Percentiles rank a stretch among this genome's conserved stretches.
Evolutionary conservation across 2,329 filamentous ascomycete species (phyloP).

Genomic region (Aspergillus hiratsukae): DNA sequence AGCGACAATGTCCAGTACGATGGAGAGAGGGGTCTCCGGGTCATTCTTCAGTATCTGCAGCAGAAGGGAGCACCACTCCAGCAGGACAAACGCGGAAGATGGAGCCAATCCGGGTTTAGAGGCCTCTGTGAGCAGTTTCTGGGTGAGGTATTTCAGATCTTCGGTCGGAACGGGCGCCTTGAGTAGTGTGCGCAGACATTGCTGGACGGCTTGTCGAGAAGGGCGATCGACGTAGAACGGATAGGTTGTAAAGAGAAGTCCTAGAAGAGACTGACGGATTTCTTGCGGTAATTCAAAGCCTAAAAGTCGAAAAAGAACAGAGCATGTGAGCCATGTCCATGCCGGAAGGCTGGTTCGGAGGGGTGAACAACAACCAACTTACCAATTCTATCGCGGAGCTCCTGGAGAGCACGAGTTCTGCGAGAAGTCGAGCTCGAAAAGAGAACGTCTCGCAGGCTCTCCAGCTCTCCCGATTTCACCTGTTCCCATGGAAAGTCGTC

Average conservation of each 20-base stretch:
- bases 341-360: background rate
- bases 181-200: slow-evolving; percentile 68
- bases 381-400: slow-evolving; percentile 44
- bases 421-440: slow-evolving; percentile 41
- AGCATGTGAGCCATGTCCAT: background rate
- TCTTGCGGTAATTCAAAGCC: slow-evolving; percentile 30
- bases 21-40: slow-evolving; percentile 62
- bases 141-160: slow-evolving; percentile 55
- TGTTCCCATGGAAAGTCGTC: slow-evolving; percentile 43
- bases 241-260: slow-evolving; percentile 80
- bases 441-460: slow-evolving; percentile 36
- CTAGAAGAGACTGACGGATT: slow-evolving; percentile 50
- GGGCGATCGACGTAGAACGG: slow-evolving; percentile 79
- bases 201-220: slow-evolving; percentile 77
- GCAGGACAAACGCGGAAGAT: slow-evolving; percentile 77
- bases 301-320: slow-evolving; percentile 13
- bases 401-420: slow-evolving; percentile 38
- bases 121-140: slow-evolving; percentile 65
- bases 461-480: slow-evolving; percentile 39
- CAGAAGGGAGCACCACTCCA: slow-evolving; percentile 83
- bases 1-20: slow-evolving; percentile 57
- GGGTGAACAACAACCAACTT: slow-evolving; percentile 8
- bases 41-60: slow-evolving; percentile 65
- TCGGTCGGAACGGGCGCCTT: slow-evolving; percentile 51
- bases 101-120: slow-evolving; percentile 73